Conservation (phyloP, 495 filamentous ascomycete species). For the Penicillium pulvis region DNA sequence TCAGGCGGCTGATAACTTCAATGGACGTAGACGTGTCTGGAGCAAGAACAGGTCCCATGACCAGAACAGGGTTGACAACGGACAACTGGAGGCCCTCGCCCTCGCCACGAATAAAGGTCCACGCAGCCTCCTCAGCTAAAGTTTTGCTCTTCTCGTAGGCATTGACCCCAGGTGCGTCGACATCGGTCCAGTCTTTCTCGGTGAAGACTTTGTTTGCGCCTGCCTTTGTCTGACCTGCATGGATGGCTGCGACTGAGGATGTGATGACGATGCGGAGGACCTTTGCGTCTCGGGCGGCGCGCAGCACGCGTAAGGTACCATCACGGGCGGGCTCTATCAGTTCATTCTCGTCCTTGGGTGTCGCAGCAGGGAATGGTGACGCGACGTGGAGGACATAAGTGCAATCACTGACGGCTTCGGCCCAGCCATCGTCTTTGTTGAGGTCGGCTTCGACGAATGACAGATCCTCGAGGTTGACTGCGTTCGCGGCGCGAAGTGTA, state of each 20-base stretch:
- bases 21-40: conserved; percentile 13
- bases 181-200: conserved; percentile 14
- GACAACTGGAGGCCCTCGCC: conserved; percentile 10
- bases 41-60: conserved; percentile 12
- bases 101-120: conserved; percentile 16
- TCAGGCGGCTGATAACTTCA: conserved; percentile 8
- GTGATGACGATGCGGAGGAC: conserved; percentile 15
- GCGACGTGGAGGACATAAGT: conserved; percentile 17
- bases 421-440: conserved; percentile 13
- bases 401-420: conserved; percentile 14
- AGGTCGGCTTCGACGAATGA: conserved; percentile 15
- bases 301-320: conserved; percentile 14
- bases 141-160: conserved; percentile 20
- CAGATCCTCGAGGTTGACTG: conserved; percentile 4
- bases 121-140: conserved; percentile 13
- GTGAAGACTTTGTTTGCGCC: conserved; percentile 7
- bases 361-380: conserved; percentile 9
- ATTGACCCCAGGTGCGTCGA: conserved; percentile 1
- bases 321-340: conserved; percentile 17
- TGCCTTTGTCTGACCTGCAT: neutral
- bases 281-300: conserved; percentile 12
- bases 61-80: conserved; percentile 8
- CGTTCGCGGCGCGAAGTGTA: conserved; percentile 5
- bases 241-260: conserved; percentile 13
- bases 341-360: conserved; percentile 14